Evolutionary conservation across 192 early-diverging fungal genomes (phyloP).

Genomic region (Podila clonocystis): DNA sequence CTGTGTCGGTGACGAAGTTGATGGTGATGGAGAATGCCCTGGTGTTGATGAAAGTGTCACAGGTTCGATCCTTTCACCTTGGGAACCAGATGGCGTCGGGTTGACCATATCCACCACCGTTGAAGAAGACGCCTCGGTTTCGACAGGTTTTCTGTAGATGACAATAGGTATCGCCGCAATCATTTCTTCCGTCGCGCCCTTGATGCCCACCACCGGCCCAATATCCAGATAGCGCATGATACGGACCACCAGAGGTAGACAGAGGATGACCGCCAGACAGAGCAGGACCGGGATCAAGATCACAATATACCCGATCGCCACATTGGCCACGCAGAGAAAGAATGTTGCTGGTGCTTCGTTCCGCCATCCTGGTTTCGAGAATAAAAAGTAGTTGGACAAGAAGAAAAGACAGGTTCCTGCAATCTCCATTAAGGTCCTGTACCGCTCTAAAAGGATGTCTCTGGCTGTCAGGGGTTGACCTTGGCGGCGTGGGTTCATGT

Average conservation of each 20-base stretch:
- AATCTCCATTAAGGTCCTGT: constrained; percentile 41
- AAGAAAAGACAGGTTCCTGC: constrained; percentile 47
- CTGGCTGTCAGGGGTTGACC: constrained; percentile 37
- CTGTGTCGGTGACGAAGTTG: not conserved
- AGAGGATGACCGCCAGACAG: constrained; percentile 69
- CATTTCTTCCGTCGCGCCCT: constrained; percentile 73
- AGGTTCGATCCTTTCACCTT: not conserved
- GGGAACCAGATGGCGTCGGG: not conserved
- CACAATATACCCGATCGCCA: constrained; percentile 74
- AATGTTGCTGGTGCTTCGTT: constrained; percentile 65
- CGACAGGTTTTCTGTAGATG: constrained; percentile 57
- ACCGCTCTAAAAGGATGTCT: constrained; percentile 35
- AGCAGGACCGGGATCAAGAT: constrained; percentile 69
- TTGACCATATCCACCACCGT: constrained; percentile 11
- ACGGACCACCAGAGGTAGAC: constrained; percentile 71
- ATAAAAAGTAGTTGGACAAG: constrained; percentile 70
- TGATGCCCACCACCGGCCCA: constrained; percentile 62
- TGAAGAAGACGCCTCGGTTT: not conserved
- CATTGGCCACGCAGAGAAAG: constrained; percentile 69
- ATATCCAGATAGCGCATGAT: constrained; percentile 66
- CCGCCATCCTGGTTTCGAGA: constrained; percentile 57
- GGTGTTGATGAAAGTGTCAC: not conserved
- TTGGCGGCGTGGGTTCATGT: constrained; percentile 63
- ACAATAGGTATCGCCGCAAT: constrained; percentile 76
- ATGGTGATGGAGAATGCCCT: not conserved